These are phyloP conservation scores for Colletotrichum filicis DNA, from an alignment of 2,329 filamentous ascomycete genomes.

Conservation along the genomic window DNA sequence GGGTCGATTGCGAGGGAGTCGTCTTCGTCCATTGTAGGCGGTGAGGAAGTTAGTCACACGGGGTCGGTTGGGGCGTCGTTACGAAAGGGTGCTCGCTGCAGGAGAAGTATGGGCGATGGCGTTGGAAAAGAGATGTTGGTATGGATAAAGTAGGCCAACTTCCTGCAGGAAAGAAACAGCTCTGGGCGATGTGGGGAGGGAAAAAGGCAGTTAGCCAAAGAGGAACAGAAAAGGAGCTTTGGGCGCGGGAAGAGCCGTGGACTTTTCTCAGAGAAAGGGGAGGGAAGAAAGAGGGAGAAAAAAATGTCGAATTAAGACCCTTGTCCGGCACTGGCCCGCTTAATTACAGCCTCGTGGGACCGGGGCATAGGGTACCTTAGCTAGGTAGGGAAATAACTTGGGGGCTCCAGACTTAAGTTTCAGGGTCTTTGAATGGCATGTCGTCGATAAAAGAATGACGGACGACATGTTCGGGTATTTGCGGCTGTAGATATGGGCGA, in stretches of 20 bases:
- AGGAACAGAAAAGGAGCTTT: background rate
- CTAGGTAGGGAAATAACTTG: background rate
- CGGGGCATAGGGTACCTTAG: too few relatives aligned
- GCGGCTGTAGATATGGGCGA: constrained; percentile 11
- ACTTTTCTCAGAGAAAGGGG: background rate
- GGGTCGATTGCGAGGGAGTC: constrained; percentile 40
- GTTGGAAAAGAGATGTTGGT: background rate
- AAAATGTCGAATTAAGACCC: constrained; percentile 30
- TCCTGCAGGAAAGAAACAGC: background rate
- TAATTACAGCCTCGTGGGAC: constrained; percentile 24
- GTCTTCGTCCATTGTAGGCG: constrained; percentile 33
- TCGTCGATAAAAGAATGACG: background rate
- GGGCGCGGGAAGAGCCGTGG: constrained; percentile 21
- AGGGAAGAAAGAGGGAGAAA: background rate
- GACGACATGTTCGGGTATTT: constrained; percentile 1
- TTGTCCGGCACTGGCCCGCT: constrained; percentile 24
- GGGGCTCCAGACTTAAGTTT: background rate
- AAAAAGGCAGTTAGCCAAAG: background rate
- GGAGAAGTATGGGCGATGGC: background rate
- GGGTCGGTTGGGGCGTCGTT: too few relatives aligned
- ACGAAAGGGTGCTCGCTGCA: background rate
- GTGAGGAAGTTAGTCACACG: background rate
- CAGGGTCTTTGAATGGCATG: background rate
- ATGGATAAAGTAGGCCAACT: background rate
- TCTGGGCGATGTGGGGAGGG: background rate